Evolutionary conservation across 176 grass and related monocot genomes (phyloP), one percentile per base, ranked within the genome.

Genomic region (Oryza meyeriana): DNA sequence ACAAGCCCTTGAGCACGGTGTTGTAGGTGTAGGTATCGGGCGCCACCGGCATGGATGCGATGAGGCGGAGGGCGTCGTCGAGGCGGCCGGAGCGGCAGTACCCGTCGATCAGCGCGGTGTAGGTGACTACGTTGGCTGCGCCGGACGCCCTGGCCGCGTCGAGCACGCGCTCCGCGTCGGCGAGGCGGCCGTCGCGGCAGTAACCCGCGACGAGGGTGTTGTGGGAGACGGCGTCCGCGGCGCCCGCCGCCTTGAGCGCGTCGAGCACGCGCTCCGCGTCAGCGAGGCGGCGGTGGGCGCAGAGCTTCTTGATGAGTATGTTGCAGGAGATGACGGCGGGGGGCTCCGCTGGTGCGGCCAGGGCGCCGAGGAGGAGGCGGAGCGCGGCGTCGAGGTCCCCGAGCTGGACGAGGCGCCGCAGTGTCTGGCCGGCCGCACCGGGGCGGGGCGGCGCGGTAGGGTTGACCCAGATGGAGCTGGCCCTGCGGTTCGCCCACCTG

Each of bases 21-120:
- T 89, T 89, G 64, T 85, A 89, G 55, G 87, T 85, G 82, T 89
- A 89, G 64, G 87, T 76, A 7, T 85, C 82, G 0, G 82, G 87
- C 20, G 71, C 82, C 30, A 89, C 82, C 3, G 76, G 78, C 78
- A 89, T 89, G 57, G 71, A 85, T 3, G 77, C 87, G 65, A 89
- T 81, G 78, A 89, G 71, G 71, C 28, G 18, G 65, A 81, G 72
- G 0, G 87, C 83, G 7, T 85, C 87, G 29, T 33, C 72, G 73
- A 89, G 78, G 70, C 78, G 79, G 42, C 72, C 41, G 6, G 50
- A 71, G 78, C 83, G 72, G 28, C 87, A 89, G 71, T 85, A 85
- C 7, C 88, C 88, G 26, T 77, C 74, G 55, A 89, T 72, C 1
- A 89, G 66, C 7, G 83, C 44, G 11, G 72, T 85, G 72, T 81